Base-by-base conservation (phyloP, 192 early-diverging fungal species). In the Phycomyces blakesleeanus region DNA sequence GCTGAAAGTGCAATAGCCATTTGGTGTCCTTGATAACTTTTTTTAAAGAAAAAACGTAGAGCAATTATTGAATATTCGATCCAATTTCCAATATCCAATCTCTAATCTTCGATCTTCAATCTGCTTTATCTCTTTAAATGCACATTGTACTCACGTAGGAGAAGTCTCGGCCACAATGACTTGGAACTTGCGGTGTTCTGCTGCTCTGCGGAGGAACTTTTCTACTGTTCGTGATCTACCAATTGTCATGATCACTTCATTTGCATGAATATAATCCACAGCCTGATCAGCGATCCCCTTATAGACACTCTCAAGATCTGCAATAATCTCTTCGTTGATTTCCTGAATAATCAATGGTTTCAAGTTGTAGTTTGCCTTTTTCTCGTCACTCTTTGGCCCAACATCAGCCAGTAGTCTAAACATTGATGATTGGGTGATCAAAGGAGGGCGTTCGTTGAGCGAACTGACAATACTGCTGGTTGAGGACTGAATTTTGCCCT, bases 111-210 rank as follows among this genome's bases (percentile, higher is more conserved):
- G n/a, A n/a, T n/a, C n/a, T n/a, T n/a, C n/a, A n/a, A n/a, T n/a
- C n/a, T n/a, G n/a, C n/a, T n/a, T n/a, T n/a, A n/a, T n/a, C n/a
- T n/a, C n/a, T n/a, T n/a, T n/a, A n/a, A n/a, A n/a, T 34, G 29
- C 2, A 34, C 29, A 2, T 10, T 29, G 24, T 34, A 74, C 79
- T 76, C 80, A 96, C 77, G 80, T 83, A 21, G 96, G 96, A 15
- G 92, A 88, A 1, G 89, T 90, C 77, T 98, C 96, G 5, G 90
- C 92, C 6, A 98, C 90, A 49, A 98, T 87, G n/a, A 98, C 93
- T 59, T 93, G 89, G 76, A 98, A 95, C 68, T 90, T 89, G 69
- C 91, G 85, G 38, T 89, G 87, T 44, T 83, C 79, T 24, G 94
- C 91, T 1, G 94, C 94, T 54, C 83, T 81, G 67, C 89, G 88